Base-by-base conservation (phyloP, 345 rosid species). In the Draba incana region DNA sequence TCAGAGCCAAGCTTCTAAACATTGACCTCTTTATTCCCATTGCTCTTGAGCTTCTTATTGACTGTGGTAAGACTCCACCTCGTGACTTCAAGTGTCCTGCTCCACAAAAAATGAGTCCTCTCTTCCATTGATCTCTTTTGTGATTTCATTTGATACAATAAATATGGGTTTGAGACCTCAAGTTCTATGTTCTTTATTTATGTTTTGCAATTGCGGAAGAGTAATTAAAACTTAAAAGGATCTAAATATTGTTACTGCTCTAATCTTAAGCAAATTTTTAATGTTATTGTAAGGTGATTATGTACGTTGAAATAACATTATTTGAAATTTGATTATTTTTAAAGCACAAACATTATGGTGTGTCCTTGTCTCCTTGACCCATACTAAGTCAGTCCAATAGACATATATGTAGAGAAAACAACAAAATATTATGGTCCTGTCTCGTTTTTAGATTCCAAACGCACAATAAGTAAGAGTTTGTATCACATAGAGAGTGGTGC, bases 21-120 rank as follows among this genome's bases (percentile, higher is more conserved):
- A 62, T 93, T 38, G 85, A 76, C 57, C 63, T 93, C 43, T n/a
- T 93, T 5, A 6, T 90, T 2, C 98, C 97, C 37, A 64, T 93
- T 45, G 98, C 96, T 61, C 98, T 93, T 59, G 72, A 87, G 66
- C 79, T 93, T 38, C 97, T 93, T 25, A 2, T 93, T 11, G 86
- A 85, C 59, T 93, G 98, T 77, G 97, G 97, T 41, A 90, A 87
- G 72, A 76, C 69, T 46, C 88, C 92, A 12, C 97, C 98, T 31
- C 51, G 75, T 1, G 96, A 81, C 33, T 93, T 88, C 78, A 80
- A 84, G 44, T 93, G 98, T 74, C 78, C 78, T 20, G 65, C 64
- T 55, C 62, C 67, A 0, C n/a, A 58, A 8, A 66, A 4, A 45
- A 24, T 23, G 6, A 15, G 41, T 59, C 67, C 72, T 59, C 10